These are phyloP conservation scores for Aspergillus transmontanensis DNA, from an alignment of 2,329 filamentous ascomycete species.

Conservation along the genomic window DNA sequence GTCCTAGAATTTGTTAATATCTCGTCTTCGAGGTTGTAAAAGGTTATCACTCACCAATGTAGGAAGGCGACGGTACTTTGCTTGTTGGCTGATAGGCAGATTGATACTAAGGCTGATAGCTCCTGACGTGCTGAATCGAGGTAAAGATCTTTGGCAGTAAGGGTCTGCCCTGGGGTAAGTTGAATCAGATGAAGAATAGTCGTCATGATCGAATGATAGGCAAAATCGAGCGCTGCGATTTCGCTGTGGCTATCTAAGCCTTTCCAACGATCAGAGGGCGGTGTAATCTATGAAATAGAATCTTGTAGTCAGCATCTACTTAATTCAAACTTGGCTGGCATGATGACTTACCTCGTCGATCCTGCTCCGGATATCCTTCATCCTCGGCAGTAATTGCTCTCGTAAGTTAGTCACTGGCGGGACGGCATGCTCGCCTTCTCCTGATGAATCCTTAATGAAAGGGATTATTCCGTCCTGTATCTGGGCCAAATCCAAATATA, in stretches of 20 bases:
- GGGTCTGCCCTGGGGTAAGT: not conserved
- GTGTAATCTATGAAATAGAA: constrained; percentile 15
- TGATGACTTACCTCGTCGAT: constrained; percentile 14
- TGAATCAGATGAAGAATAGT: constrained; percentile 22
- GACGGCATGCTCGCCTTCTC: not conserved
- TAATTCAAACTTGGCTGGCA: not conserved
- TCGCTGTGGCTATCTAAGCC: constrained; percentile 21
- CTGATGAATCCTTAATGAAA: constrained; percentile 5
- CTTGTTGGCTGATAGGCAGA: constrained; percentile 21
- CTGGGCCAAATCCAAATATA: constrained; percentile 23
- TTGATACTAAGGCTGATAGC: constrained; percentile 19
- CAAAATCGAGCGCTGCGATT: constrained; percentile 23
- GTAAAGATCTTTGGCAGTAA: constrained; percentile 10
- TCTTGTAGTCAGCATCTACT: not conserved
- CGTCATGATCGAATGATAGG: constrained; percentile 25
- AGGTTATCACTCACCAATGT: constrained; percentile 18
- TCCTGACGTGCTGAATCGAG: constrained; percentile 25
- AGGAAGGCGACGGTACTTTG: constrained; percentile 19
- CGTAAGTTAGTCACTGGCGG: not conserved
- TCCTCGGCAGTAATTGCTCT: constrained; percentile 12
- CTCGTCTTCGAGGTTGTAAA: not conserved
- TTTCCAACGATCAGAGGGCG: constrained; percentile 18
- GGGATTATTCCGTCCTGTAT: constrained; percentile 22
- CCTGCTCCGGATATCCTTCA: constrained; percentile 16
- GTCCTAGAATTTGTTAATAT: constrained; percentile 16